Conservation (phyloP, 2,329 filamentous ascomycete genomes). For the Phoma sp. region DNA sequence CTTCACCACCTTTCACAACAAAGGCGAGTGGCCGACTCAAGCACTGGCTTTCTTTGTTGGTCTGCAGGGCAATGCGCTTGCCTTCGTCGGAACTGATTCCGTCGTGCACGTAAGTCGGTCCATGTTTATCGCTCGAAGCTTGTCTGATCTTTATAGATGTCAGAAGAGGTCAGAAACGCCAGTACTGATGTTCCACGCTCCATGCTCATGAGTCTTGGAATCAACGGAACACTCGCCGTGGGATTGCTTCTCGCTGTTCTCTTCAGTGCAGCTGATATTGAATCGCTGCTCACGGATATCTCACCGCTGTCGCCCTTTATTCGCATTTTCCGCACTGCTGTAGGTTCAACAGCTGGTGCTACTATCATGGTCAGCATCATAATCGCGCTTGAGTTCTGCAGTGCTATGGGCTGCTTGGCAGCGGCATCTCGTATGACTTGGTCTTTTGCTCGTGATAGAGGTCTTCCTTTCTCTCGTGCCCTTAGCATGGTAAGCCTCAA, state of each 20-base stretch:
- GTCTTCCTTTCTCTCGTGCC: slow-evolving; percentile 47
- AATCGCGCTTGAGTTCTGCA: slow-evolving; percentile 50
- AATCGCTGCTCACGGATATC: slow-evolving; percentile 23
- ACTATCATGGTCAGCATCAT: slow-evolving; percentile 57
- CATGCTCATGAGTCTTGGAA: slow-evolving; percentile 51
- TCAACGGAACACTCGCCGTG: slow-evolving; percentile 52
- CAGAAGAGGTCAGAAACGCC: slow-evolving; percentile 49
- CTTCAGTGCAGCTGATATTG: slow-evolving; percentile 48
- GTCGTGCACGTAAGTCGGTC: slow-evolving; percentile 45
- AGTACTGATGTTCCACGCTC: slow-evolving; percentile 48
- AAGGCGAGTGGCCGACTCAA: slow-evolving; percentile 53
- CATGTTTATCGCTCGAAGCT: too few species aligned
- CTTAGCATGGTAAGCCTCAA: slow-evolving; percentile 38
- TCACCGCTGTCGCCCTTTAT: slow-evolving; percentile 54
- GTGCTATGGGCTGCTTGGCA: slow-evolving; percentile 50
- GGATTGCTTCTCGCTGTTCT: slow-evolving; percentile 52
- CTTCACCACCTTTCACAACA: slow-evolving; percentile 57
- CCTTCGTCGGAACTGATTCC: slow-evolving; percentile 47
- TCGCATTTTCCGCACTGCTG: slow-evolving; percentile 53
- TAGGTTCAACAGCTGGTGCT: slow-evolving; percentile 48
- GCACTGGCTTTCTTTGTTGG: slow-evolving; percentile 56
- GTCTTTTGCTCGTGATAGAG: slow-evolving; percentile 54
- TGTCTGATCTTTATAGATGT: slow-evolving; percentile 37
- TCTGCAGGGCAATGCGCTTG: slow-evolving; percentile 48
- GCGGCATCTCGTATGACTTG: slow-evolving; percentile 53